phyloP scores from a whole-genome alignment of 164 flowering plant species.

The grape (Vitis vinifera) region ASM3070453v1 NC_081811.1:28298001-28298500 shows the following conservation, averaged over 20 bases:
- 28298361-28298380: slow-evolving; percentile 89
- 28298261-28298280: not conserved
- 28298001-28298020: no score
- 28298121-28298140: slow-evolving; percentile 86
- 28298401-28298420: slow-evolving; percentile 57
- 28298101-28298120: slow-evolving; percentile 98
- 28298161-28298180: slow-evolving; percentile 92
- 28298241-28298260: not conserved
- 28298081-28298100: slow-evolving; percentile 44
- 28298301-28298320: not conserved
- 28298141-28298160: slow-evolving; percentile 85
- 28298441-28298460: not conserved
- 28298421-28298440: not conserved
- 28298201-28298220: not conserved
- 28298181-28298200: slow-evolving; percentile 50
- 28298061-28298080: no score
- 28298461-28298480: no score
- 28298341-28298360: slow-evolving; percentile 93
- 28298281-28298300: not conserved
- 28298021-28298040: no score
- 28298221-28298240: no score
- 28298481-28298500: no score
- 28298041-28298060: no score
- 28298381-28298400: slow-evolving; percentile 97
- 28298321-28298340: slow-evolving; percentile 79